Base-by-base conservation (phyloP, 1,139 yeast species). In the Suhomyces kunorum region DNA sequence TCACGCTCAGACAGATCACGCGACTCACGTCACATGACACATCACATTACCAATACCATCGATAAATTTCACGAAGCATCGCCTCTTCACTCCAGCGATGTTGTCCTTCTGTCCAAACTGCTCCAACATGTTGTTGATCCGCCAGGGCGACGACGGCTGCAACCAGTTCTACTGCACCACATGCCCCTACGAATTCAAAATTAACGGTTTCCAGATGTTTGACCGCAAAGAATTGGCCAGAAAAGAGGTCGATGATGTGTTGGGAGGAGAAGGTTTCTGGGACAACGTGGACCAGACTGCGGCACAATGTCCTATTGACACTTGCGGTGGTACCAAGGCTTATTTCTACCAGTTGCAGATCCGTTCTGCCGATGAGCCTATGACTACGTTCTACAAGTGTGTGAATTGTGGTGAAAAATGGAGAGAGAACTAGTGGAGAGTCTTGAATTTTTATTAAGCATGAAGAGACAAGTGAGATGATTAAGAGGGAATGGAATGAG, bases 201-300 rank as follows among this genome's bases (percentile, higher is more conserved):
- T 92, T 39, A 76, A 76, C 33, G 95, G 92, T 9, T 73, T 87
- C 41, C 90, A 84, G 56, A 81, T 92, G 66, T 92, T 72, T 62
- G 97, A 90, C 60, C 74, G 97, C 44, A 88, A 86, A 59, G 76
- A 76, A 45, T 74, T 92, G 57, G 85, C 87, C 27, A 74, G 96
- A 59, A 92, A 92, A 58, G 87, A 88, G 53, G 94, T 92, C 3
- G 99, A 92, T 63, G 98, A 92, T 66, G 96, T 92, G 8, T 74
- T 92, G 19, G 98, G 99, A 44, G 96, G 96, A 29, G 94, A 83
- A 50, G 98, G 96, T 19, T 95, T 98, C 3, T 92, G 98, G 98
- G 98, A 92, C 61, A 90, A 92, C 58, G 98, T 94, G 22, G 98
- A 94, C 59, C 92, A 85, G 56, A 85, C 92, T 0, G 71, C 80